These are phyloP conservation scores for Tulasnella sp. DNA, from an alignment of 768 basidiomycete genomes.

Conservation along the genomic window DNA sequence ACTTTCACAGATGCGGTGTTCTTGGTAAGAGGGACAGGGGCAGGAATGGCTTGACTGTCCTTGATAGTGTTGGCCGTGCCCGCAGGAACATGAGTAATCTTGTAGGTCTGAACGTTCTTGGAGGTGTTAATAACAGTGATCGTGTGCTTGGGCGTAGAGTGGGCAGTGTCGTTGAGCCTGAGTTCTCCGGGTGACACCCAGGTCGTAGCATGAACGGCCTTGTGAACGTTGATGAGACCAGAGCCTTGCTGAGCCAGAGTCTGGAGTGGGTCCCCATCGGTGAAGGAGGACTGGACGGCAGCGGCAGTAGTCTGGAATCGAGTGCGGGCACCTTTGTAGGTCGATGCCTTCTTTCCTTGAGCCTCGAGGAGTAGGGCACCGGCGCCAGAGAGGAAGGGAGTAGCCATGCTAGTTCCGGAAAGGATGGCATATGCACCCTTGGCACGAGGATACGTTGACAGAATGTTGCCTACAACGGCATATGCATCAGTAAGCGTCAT, in stretches of 20 bases:
- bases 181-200: slow-evolving; percentile 28
- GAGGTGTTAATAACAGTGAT: slow-evolving; percentile 39
- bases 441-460: slow-evolving; percentile 20
- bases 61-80: slow-evolving; percentile 40
- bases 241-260: slow-evolving; percentile 20
- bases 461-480: slow-evolving; percentile 13
- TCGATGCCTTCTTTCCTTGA: slow-evolving; percentile 10
- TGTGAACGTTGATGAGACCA: slow-evolving; percentile 26
- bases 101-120: slow-evolving; percentile 33
- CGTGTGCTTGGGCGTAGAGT: slow-evolving; percentile 19
- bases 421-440: slow-evolving; percentile 12
- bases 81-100: slow-evolving; percentile 42
- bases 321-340: neutral
- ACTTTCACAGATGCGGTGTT: slow-evolving; percentile 37
- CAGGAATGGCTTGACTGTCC: slow-evolving; percentile 32
- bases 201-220: slow-evolving; percentile 26
- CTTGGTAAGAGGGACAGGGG: slow-evolving; percentile 41
- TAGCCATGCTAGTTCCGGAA: slow-evolving; percentile 18
- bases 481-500: neutral
- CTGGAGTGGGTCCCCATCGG: slow-evolving; percentile 15
- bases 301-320: slow-evolving; percentile 20
- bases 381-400: slow-evolving; percentile 20
- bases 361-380: slow-evolving; percentile 20
- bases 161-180: slow-evolving; percentile 31
- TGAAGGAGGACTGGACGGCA: slow-evolving; percentile 13